Evolutionary conservation across 2,329 filamentous ascomycete species (phyloP).

Genomic region (Pseudopithomyces chartarum): DNA sequence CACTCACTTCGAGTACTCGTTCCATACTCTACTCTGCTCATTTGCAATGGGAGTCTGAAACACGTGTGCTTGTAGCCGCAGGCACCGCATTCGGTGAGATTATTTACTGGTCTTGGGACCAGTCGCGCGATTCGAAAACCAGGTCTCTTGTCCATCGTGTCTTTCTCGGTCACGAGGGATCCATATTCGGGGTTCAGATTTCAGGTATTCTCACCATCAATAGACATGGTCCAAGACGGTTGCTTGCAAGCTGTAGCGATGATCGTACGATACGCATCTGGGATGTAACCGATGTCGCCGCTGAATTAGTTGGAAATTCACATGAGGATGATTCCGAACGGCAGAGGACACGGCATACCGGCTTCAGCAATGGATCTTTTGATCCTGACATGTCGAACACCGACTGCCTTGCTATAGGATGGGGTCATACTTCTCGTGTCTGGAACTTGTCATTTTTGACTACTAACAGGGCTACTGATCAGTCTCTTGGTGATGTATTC

Average conservation of each 20-base stretch:
- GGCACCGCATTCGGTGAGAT: slow-evolving; percentile 97
- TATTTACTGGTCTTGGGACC: slow-evolving; percentile 79
- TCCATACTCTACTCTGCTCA: slow-evolving; percentile 89
- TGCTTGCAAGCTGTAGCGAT: slow-evolving; percentile 94
- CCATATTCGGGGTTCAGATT: slow-evolving; percentile 87
- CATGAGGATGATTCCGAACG: slow-evolving; percentile 30
- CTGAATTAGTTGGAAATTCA: slow-evolving; percentile 18
- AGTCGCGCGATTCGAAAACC: slow-evolving; percentile 10
- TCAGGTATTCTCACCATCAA: slow-evolving; percentile 52
- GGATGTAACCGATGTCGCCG: slow-evolving; percentile 69
- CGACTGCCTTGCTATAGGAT: slow-evolving; percentile 68
- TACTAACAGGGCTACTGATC: not conserved
- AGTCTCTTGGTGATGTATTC: slow-evolving; percentile 43
- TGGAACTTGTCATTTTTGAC: slow-evolving; percentile 78
- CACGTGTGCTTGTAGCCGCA: slow-evolving; percentile 74
- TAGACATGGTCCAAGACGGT: slow-evolving; percentile 53
- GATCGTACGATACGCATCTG: slow-evolving; percentile 88
- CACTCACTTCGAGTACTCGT: slow-evolving; percentile 68
- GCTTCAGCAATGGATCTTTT: slow-evolving; percentile 46
- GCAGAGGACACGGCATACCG: slow-evolving; percentile 47
- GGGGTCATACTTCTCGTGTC: slow-evolving; percentile 88
- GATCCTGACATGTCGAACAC: slow-evolving; percentile 26
- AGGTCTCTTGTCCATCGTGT: slow-evolving; percentile 56
- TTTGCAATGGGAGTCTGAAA: slow-evolving; percentile 64
- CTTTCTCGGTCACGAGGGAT: slow-evolving; percentile 81